Percentiles rank a stretch among this genome's conserved stretches.
phyloP scores from a whole-genome alignment of 2,329 filamentous ascomycete species.

The Diplodia sapinea region DNA sequence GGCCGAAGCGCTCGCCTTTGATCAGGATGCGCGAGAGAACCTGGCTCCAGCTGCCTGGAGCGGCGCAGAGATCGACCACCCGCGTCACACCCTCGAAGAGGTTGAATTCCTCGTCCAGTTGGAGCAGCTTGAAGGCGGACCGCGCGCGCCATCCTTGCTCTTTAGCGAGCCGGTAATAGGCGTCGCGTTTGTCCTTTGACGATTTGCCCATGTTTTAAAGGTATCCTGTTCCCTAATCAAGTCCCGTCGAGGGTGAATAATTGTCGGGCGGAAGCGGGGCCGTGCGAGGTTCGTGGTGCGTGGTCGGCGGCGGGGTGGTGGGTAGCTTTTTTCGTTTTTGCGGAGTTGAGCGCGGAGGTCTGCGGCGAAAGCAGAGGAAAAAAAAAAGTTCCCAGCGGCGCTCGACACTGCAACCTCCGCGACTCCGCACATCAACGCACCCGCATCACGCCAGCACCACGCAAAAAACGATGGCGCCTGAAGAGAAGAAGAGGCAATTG shows the following conservation, averaged over 20 bases:
- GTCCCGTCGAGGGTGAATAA: neutral
- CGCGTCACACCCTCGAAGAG: slow-evolving; percentile 88
- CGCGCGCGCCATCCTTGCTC: slow-evolving; percentile 98
- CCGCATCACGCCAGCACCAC: neutral
- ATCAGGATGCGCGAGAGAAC: slow-evolving; percentile 92
- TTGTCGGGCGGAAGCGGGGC: neutral
- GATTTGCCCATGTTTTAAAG: slow-evolving; percentile 81
- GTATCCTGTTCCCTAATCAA: neutral
- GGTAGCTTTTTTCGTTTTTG: slow-evolving; percentile 15
- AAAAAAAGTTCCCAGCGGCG: slow-evolving; percentile 26
- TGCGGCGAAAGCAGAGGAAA: slow-evolving; percentile 14
- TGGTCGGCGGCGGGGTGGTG: slow-evolving; percentile 14
- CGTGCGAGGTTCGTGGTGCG: slow-evolving; percentile 10
- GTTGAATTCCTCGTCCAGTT: slow-evolving; percentile 95
- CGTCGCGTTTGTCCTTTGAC: slow-evolving; percentile 97
- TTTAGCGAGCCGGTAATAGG: slow-evolving; percentile 96
- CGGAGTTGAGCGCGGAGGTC: slow-evolving; percentile 31
- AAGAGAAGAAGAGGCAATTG: slow-evolving; percentile 45
- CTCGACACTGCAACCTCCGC: neutral
- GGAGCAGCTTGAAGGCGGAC: slow-evolving; percentile 95
- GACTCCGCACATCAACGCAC: neutral
- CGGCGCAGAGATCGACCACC: slow-evolving; percentile 94
- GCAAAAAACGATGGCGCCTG: slow-evolving; percentile 36
- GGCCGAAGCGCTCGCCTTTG: slow-evolving; percentile 88
- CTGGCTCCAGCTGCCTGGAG: slow-evolving; percentile 96